Conservation (phyloP, 495 filamentous ascomycete species). For the Penicillium goetzii region DNA sequence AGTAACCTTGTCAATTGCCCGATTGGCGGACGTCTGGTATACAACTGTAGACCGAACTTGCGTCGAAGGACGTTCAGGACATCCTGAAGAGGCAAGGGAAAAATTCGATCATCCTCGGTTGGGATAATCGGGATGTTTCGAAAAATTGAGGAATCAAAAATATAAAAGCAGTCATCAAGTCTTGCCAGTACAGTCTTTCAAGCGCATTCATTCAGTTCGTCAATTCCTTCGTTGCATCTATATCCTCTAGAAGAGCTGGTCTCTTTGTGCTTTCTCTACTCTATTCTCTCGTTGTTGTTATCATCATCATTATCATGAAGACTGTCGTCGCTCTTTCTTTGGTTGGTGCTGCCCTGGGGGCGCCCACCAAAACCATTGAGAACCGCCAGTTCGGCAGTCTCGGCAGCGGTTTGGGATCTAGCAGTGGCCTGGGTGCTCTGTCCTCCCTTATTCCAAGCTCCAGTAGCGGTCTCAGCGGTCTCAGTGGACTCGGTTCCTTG, state of each 20-base stretch:
- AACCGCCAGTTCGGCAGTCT: conserved; percentile 17
- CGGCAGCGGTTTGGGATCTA: neutral
- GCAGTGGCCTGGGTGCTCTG: conserved; percentile 10
- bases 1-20: conserved; percentile 13
- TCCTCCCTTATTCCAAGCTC: conserved; percentile 6
- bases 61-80: neutral
- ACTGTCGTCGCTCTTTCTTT: conserved; percentile 27
- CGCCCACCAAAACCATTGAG: conserved; percentile 35
- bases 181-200: neutral
- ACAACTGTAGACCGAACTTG: neutral
- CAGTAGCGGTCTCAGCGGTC: neutral
- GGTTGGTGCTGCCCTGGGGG: conserved; percentile 29
- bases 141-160: neutral
- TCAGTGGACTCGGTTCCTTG: neutral
- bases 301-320: conserved; percentile 30
- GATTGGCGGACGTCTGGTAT: conserved; percentile 9
- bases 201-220: neutral
- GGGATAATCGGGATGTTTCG: neutral
- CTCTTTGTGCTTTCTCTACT: conserved; percentile 18
- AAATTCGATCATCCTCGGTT: neutral
- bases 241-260: conserved; percentile 24
- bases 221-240: conserved; percentile 11
- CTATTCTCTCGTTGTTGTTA: neutral
- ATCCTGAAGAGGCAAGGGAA: neutral
- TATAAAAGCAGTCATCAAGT: conserved; percentile 2